phyloP scores from a whole-genome alignment of 2,329 filamentous ascomycete species.

The Clarireedia monteithiana region DNA sequence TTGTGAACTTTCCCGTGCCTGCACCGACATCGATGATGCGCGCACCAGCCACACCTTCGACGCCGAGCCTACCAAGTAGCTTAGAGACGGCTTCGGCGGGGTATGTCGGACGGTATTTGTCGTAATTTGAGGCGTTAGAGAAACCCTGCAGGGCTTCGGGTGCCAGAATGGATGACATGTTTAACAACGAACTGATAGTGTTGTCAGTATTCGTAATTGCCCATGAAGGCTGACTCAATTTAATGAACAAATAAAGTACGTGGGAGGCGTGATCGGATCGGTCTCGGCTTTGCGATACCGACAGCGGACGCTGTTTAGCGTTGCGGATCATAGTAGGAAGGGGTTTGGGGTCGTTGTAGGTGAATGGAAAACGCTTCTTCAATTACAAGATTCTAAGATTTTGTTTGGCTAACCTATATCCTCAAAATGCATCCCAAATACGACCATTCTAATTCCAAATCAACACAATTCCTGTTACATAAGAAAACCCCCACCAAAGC shows the following conservation, averaged over 20 bases:
- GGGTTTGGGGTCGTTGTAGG: too few relatives aligned
- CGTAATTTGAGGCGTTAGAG: constrained; percentile 55
- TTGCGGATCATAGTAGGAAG: too few relatives aligned
- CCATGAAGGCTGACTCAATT: too few relatives aligned
- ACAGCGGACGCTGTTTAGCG: too few relatives aligned
- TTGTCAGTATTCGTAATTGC: neutral
- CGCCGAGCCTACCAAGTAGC: constrained; percentile 47
- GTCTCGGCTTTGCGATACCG: too few relatives aligned
- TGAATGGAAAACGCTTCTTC: neutral
- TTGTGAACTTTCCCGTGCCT: constrained; percentile 65
- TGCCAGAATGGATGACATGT: constrained; percentile 15
- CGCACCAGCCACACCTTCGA: constrained; percentile 39
- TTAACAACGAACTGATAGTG: neutral
- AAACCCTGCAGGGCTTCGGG: constrained; percentile 42
- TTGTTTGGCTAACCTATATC: neutral
- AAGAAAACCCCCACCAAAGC: neutral
- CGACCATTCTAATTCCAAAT: neutral
- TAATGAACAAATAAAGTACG: too few relatives aligned
- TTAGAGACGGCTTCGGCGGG: constrained; percentile 46
- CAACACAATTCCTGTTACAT: neutral
- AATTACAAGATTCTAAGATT: neutral
- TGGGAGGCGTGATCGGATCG: too few relatives aligned
- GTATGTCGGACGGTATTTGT: constrained; percentile 62
- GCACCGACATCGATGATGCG: constrained; percentile 57
- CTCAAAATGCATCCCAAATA: neutral